Percentiles rank a stretch among this genome's conserved stretches.
Evolutionary conservation across 306 rosid species (phyloP).

Genomic region (Oemleria cerasiformis): DNA sequence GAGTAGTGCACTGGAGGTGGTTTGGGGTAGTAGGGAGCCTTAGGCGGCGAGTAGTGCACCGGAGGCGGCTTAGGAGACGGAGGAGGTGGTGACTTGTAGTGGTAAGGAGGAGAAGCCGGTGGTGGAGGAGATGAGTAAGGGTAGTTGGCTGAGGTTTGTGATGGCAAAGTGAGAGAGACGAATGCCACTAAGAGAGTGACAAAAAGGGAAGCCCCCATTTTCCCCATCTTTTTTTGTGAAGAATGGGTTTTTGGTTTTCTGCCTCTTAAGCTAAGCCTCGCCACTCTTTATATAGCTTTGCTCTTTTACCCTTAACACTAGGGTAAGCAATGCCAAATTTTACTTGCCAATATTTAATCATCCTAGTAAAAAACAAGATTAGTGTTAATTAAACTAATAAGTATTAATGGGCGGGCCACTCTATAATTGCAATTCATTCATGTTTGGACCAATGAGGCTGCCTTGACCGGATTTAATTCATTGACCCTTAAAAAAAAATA

Average conservation of each 20-base stretch:
- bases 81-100: conserved; percentile 2
- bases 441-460: conserved; percentile 1
- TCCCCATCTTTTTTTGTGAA: conserved; percentile 23
- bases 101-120: conserved; percentile 33
- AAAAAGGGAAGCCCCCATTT: conserved; percentile 50
- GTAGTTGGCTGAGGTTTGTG: conserved; percentile 41
- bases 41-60: conserved; percentile 3
- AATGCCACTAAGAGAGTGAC: conserved; percentile 43
- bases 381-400: not conserved
- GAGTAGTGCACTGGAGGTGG: conserved; percentile 9
- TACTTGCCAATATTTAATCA: not conserved
- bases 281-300: conserved; percentile 49
- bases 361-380: conserved; percentile 3
- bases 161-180: conserved; percentile 39
- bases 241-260: conserved; percentile 28
- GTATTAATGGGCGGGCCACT: not conserved
- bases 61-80: conserved; percentile 2
- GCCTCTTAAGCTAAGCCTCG: not conserved
- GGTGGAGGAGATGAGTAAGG: conserved; percentile 54
- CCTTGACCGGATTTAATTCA: conserved; percentile 18
- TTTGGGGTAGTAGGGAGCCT: conserved; percentile 12
- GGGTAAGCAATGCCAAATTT: conserved; percentile 20
- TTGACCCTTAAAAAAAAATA: not conserved
- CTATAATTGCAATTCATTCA: not conserved
- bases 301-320: conserved; percentile 29